Conservation (phyloP, 2,329 filamentous ascomycete genomes). For the Huntiella moniliformis region DNA sequence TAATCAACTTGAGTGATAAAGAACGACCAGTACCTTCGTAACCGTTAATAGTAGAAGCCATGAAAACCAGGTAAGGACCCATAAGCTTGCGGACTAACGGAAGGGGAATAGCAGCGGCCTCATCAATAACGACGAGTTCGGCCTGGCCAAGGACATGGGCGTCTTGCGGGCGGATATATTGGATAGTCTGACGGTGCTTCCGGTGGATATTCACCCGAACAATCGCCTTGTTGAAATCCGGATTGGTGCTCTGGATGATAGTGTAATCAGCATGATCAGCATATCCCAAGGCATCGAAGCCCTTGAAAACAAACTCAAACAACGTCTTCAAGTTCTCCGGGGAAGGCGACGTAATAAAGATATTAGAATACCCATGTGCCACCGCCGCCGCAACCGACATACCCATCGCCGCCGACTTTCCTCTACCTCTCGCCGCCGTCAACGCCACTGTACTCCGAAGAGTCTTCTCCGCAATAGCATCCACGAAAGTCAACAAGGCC, state of each 20-base stretch:
- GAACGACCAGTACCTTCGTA: constrained; percentile 95
- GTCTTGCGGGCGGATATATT: constrained; percentile 95
- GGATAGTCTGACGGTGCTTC: constrained; percentile 90
- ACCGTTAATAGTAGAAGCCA: constrained; percentile 97
- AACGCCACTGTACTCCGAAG: constrained; percentile 81
- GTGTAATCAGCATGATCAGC: constrained; percentile 93
- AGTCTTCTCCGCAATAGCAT: constrained; percentile 91
- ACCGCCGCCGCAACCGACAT: constrained; percentile 86
- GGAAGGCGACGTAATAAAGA: constrained; percentile 95
- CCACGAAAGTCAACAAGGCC: constrained; percentile 88
- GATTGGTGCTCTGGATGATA: constrained; percentile 94
- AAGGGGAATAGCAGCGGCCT: constrained; percentile 88
- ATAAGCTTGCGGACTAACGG: constrained; percentile 85
- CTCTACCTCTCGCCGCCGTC: constrained; percentile 82
- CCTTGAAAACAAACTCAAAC: constrained; percentile 97
- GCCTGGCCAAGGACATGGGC: constrained; percentile 88
- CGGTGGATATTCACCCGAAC: constrained; percentile 91
- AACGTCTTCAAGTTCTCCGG: constrained; percentile 97
- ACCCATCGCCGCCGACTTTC: constrained; percentile 91
- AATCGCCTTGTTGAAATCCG: constrained; percentile 97
- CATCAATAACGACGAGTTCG: constrained; percentile 88
- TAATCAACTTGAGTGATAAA: constrained; percentile 86
- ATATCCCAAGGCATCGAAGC: constrained; percentile 86
- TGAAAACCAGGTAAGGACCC: constrained; percentile 93
- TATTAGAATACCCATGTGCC: constrained; percentile 94